Evolutionary conservation across 495 filamentous ascomycete species (phyloP).

Genomic region (Gamarada debralockiae): DNA sequence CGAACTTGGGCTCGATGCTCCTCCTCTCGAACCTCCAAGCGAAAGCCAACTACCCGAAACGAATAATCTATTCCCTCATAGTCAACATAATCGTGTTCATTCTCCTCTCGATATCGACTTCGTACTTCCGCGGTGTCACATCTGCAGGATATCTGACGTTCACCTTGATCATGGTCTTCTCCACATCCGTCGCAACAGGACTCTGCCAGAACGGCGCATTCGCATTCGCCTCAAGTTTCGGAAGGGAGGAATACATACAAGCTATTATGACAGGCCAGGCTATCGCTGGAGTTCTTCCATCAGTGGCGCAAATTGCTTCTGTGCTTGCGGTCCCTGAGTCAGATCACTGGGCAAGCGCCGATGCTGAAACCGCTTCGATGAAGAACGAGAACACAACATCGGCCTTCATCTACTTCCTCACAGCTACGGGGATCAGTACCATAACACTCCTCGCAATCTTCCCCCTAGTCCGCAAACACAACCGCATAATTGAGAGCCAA

Average conservation of each 20-base stretch:
- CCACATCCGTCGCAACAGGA: conserved; percentile 71
- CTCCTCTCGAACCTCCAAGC: conserved; percentile 75
- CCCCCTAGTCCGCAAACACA: conserved; percentile 43
- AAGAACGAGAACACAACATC: conserved; percentile 45
- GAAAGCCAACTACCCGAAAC: conserved; percentile 76
- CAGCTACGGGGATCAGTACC: conserved; percentile 63
- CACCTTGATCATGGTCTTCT: conserved; percentile 77
- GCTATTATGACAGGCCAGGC: conserved; percentile 96
- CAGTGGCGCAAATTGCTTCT: conserved; percentile 78
- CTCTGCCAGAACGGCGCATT: conserved; percentile 94
- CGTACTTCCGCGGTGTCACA: conserved; percentile 54
- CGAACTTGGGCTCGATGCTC: conserved; percentile 69
- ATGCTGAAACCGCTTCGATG: background rate
- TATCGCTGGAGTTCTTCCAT: conserved; percentile 86
- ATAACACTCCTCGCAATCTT: conserved; percentile 54
- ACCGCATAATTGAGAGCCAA: conserved; percentile 35
- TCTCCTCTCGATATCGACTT: conserved; percentile 76
- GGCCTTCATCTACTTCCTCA: conserved; percentile 89
- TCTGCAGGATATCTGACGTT: conserved; percentile 71
- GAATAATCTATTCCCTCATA: conserved; percentile 68
- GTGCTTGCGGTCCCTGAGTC: conserved; percentile 63
- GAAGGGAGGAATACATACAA: conserved; percentile 81
- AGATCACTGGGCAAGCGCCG: conserved; percentile 10
- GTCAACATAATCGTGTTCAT: conserved; percentile 70
- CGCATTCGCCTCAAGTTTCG: conserved; percentile 84